Evolutionary conservation across 139 green algal genomes (phyloP).

Genomic region (Chlorella sp.): DNA sequence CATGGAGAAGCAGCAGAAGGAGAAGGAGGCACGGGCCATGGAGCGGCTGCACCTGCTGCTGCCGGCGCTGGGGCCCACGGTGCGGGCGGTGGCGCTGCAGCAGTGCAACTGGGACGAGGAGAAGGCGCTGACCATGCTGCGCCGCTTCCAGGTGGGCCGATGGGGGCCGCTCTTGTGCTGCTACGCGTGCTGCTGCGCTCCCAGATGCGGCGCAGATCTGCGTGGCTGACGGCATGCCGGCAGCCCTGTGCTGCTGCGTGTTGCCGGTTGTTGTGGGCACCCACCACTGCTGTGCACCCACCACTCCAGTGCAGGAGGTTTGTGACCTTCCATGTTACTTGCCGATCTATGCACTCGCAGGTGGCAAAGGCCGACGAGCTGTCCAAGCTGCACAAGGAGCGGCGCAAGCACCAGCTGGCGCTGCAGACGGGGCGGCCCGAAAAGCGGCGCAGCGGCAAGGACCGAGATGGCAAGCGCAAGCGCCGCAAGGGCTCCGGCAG

Average conservation of each 20-base stretch:
- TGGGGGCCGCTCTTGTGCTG: too few species aligned
- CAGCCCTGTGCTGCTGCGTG: too few species aligned
- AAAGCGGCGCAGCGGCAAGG: constrained; percentile 16
- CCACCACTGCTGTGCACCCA: too few species aligned
- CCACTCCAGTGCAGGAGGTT: too few species aligned
- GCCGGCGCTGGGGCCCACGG: constrained; percentile 71
- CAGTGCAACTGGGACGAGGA: constrained; percentile 77
- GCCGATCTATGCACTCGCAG: too few species aligned
- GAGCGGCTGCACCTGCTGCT: constrained; percentile 67
- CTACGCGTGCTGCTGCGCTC: background rate
- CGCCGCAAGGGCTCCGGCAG: background rate
- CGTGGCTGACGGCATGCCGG: too few species aligned
- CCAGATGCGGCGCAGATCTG: too few species aligned
- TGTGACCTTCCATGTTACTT: too few species aligned
- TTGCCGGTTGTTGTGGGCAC: too few species aligned
- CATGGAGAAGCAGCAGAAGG: constrained; percentile 74
- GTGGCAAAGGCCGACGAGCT: constrained; percentile 36
- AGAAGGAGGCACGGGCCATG: constrained; percentile 77
- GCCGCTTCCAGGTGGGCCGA: constrained; percentile 32
- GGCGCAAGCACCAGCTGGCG: constrained; percentile 23
- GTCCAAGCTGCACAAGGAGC: constrained; percentile 39
- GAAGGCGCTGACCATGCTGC: constrained; percentile 66
- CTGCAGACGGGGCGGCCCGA: constrained; percentile 24
- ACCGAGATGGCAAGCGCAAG: constrained; percentile 5
- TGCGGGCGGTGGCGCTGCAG: constrained; percentile 68